Percentiles rank a stretch among this genome's conserved stretches.
Evolutionary conservation across 208 protist genomes (phyloP).

Genomic region (Crithidia thermophila): DNA sequence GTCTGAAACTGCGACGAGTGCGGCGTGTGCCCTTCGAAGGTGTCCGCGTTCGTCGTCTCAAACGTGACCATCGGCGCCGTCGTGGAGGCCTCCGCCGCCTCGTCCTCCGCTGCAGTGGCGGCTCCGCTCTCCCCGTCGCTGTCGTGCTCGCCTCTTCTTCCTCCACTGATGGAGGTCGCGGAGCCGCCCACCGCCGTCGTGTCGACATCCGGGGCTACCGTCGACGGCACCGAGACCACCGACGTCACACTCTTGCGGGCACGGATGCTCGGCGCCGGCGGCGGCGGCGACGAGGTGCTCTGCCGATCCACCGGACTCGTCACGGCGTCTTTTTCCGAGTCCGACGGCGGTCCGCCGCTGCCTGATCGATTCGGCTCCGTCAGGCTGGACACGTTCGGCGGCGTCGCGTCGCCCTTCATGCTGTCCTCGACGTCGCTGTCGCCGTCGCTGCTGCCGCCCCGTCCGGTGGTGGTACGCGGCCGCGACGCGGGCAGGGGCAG

Average conservation of each 20-base stretch:
- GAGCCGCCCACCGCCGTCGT: no score
- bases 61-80: not conserved
- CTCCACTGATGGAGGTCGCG: no score
- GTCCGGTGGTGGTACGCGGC: not conserved
- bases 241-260: not conserved
- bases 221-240: not conserved
- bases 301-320: not conserved
- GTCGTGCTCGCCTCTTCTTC: no score
- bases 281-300: not conserved
- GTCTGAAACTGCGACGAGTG: not conserved
- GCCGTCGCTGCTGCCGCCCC: not conserved
- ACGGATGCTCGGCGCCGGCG: not conserved
- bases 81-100: no score
- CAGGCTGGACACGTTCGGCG: constrained; percentile 1
- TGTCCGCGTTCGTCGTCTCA: not conserved
- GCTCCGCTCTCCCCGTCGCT: no score
- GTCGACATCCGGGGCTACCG: not conserved
- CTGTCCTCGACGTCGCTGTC: not conserved
- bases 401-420: not conserved
- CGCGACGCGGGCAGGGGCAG: no score
- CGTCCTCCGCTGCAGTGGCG: no score
- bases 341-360: no score
- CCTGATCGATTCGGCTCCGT: not conserved
- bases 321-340: no score
- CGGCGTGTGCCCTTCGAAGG: not conserved